phyloP scores from a whole-genome alignment of 805 yeast genomes.

The Clavispora vitiphila region DNA sequence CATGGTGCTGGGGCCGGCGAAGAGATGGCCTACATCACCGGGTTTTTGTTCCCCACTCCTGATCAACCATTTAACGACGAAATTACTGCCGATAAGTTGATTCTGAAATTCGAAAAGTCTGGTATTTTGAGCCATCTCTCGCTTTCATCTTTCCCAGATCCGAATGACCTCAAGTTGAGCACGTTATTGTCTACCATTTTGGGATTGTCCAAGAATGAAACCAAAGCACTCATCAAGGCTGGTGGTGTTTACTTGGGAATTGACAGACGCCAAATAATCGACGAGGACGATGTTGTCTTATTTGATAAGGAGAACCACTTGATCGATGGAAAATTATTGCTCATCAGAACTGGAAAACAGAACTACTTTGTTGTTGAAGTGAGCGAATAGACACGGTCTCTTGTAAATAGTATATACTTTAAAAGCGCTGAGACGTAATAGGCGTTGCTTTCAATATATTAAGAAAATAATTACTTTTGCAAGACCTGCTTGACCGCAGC shows the following conservation, averaged over 20 bases:
- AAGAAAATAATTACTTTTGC: background rate
- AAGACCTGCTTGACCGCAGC: slow-evolving; percentile 37
- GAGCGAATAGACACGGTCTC: slow-evolving; percentile 2
- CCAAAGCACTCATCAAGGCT: slow-evolving; percentile 53
- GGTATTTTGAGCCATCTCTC: slow-evolving; percentile 43
- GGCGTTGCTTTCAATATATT: no score
- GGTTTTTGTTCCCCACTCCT: slow-evolving; percentile 59
- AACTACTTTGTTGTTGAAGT: slow-evolving; percentile 47
- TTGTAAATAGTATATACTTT: slow-evolving; percentile 1
- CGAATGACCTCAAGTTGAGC: slow-evolving; percentile 43
- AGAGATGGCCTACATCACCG: slow-evolving; percentile 61
- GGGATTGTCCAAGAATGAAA: slow-evolving; percentile 51
- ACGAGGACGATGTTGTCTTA: slow-evolving; percentile 46
- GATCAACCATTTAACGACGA: slow-evolving; percentile 44
- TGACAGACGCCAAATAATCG: slow-evolving; percentile 46
- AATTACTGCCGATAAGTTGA: slow-evolving; percentile 44
- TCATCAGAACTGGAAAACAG: slow-evolving; percentile 73
- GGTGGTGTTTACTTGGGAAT: slow-evolving; percentile 75
- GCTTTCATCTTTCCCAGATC: slow-evolving; percentile 20
- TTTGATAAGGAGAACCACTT: slow-evolving; percentile 44
- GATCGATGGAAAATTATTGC: slow-evolving; percentile 54
- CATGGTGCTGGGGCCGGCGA: slow-evolving; percentile 79
- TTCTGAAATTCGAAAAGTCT: slow-evolving; percentile 54
- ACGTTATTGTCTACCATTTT: slow-evolving; percentile 46
- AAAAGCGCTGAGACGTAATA: background rate